Percentiles rank a stretch among this genome's conserved stretches.
phyloP scores from a whole-genome alignment of 352 stramenopile genomes.

The Phytophthora pseudosyringae region DNA sequence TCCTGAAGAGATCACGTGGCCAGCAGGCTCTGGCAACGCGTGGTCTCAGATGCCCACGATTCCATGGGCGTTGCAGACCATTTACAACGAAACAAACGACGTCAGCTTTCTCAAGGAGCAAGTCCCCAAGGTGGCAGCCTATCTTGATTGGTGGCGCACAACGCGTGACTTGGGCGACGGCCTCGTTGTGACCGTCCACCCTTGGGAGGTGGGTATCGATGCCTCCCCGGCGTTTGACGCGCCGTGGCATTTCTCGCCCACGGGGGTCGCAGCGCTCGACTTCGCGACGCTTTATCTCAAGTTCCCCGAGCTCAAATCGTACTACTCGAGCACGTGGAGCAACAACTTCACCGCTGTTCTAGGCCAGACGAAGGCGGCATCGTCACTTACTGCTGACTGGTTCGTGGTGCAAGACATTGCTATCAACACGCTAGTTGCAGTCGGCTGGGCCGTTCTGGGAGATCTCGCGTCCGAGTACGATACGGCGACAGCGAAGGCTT shows the following conservation, averaged over 20 bases:
- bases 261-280: conserved; percentile 9
- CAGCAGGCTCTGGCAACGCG: conserved; percentile 20
- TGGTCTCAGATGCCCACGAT: conserved; percentile 32
- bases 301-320: conserved; percentile 29
- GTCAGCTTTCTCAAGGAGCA: conserved; percentile 28
- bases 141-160: conserved; percentile 32
- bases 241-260: conserved; percentile 17
- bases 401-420: conserved; percentile 35
- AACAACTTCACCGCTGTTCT: conserved; percentile 35
- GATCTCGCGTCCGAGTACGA: conserved; percentile 28
- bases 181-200: conserved; percentile 26
- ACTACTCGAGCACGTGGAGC: conserved; percentile 25
- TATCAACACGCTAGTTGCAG: conserved; percentile 31
- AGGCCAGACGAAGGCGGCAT: conserved; percentile 19
- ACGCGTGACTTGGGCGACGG: conserved; percentile 23
- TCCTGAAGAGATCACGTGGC: conserved; percentile 30
- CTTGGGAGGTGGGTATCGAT: conserved; percentile 27
- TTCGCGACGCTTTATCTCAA: conserved; percentile 31
- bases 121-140: conserved; percentile 25
- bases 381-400: conserved; percentile 28
- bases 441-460: conserved; percentile 24
- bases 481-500: conserved; percentile 13
- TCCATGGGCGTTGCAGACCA: conserved; percentile 25
- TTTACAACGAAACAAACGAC: conserved; percentile 29
- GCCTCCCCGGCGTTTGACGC: conserved; percentile 27